Conservation (phyloP, 1,284 basidiomycete species). For the Xerocomus amazonicus region DNA sequence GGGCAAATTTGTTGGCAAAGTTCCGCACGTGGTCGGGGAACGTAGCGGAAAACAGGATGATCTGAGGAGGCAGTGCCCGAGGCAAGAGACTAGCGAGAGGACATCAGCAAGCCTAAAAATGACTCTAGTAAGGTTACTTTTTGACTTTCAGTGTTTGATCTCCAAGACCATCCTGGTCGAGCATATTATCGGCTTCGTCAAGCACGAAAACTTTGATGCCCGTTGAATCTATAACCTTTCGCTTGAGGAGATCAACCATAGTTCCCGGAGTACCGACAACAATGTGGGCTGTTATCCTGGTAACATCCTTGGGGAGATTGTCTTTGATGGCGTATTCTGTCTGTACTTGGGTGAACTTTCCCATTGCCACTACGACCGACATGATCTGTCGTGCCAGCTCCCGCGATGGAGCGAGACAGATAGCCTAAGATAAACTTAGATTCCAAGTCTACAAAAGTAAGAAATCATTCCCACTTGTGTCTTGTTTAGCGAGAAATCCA, state of each 20-base stretch:
- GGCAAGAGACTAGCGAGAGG: slow-evolving; percentile 57
- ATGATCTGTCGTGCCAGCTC: slow-evolving; percentile 98
- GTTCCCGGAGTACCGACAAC: slow-evolving; percentile 98
- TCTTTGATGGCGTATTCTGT: slow-evolving; percentile 96
- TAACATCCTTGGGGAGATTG: slow-evolving; percentile 62
- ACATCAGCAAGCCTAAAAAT: slow-evolving; percentile 8
- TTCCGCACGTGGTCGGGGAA: slow-evolving; percentile 91
- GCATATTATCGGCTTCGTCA: slow-evolving; percentile 99
- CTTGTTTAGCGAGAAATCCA: slow-evolving; percentile 81
- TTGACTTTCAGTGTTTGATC: slow-evolving; percentile 96
- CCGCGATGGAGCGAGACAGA: slow-evolving; percentile 92
- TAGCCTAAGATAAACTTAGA: slow-evolving; percentile 51
- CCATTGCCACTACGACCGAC: slow-evolving; percentile 92
- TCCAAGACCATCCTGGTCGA: slow-evolving; percentile 94
- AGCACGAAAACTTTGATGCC: slow-evolving; percentile 92
- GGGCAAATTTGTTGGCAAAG: slow-evolving; percentile 92
- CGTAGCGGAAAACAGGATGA: slow-evolving; percentile 97
- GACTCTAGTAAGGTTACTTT: slow-evolving; percentile 47
- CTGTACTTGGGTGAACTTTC: slow-evolving; percentile 90
- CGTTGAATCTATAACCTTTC: slow-evolving; percentile 72
- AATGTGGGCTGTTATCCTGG: slow-evolving; percentile 82
- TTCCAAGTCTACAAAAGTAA: not conserved
- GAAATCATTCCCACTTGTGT: slow-evolving; percentile 63
- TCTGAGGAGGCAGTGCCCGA: slow-evolving; percentile 60
- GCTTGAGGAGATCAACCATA: slow-evolving; percentile 80